Evolutionary conservation across 495 filamentous ascomycete genomes (phyloP), one percentile per base, ranked within the genome.

Genomic region (Aspergillus sclerotiicarbonarius): DNA sequence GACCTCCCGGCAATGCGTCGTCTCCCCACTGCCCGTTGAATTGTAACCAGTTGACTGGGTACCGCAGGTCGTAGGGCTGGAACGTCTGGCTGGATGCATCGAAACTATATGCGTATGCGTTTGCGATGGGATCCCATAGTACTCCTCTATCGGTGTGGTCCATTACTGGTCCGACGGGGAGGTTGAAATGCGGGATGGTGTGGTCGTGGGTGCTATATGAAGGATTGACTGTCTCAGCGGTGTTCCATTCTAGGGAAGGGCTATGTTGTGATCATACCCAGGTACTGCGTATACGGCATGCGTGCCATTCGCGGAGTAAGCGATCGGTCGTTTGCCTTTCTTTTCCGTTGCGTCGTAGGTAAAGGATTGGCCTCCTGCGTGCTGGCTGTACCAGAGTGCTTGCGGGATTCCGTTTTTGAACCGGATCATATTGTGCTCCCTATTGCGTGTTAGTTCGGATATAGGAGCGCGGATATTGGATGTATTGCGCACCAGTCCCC

Each of bases 351-450:
- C 75, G 10, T 71, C 39, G 64, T 86, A 89, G 8, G 75, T 82
- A 66, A 87, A 89, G 8, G 86, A 85, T 66, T 86, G 73, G 21
- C 85, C 85, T 57, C 78, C 77, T 50, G 76, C 64, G 61, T 89
- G 86, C 62, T 88, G 84, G 61, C 78, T 82, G 58, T 78, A 87
- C 84, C 84, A 89, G 30, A 89, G 68, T 13, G 79, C 72, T 56
- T 79, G 65, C 1, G 86, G 86, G 8, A 62, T 58, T 25, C 83
- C 84, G 50, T 87, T 76, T 13, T 73, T 44, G 66, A 89, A 89
- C 12, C 86, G 84, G 53, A 89, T 76, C 85, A 87, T 86, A 58
- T 81, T 86, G 64, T 88, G 85, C 62, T 87, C 85, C 81, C 80
- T 75, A 45, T 43, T 30, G 35, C 30, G 45, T 29, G 21, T 31